Evolutionary conservation across 176 grass and related monocot genomes (phyloP).

Genomic region (Stipa capillata): DNA sequence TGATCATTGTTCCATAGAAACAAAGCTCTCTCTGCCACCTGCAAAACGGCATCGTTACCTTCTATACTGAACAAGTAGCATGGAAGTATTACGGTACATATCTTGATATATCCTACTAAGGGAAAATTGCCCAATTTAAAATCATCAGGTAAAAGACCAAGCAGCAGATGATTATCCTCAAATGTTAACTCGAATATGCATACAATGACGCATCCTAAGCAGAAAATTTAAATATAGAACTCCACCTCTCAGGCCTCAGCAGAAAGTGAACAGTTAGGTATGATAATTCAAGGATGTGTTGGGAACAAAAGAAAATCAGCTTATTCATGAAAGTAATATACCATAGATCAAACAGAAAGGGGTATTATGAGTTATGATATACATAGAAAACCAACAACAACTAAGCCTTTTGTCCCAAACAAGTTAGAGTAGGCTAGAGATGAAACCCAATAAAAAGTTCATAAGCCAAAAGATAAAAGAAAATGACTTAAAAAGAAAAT

Average conservation of each 20-base stretch:
- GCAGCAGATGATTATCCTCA: not conserved
- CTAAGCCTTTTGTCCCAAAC: too few relatives aligned
- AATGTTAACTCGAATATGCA: not conserved
- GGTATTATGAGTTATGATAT: not conserved
- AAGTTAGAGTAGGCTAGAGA: too few relatives aligned
- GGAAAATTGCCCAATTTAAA: not conserved
- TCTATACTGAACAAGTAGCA: not conserved
- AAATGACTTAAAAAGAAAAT: too few relatives aligned
- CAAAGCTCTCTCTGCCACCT: conserved; percentile 63
- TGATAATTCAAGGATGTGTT: not conserved
- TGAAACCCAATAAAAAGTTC: too few relatives aligned
- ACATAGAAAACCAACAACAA: too few relatives aligned
- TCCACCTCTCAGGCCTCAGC: not conserved
- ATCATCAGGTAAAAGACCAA: not conserved
- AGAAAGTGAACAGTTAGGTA: not conserved
- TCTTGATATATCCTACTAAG: not conserved
- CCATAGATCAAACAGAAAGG: not conserved
- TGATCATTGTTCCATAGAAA: conserved; percentile 73
- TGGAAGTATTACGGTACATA: not conserved
- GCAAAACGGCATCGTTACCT: not conserved
- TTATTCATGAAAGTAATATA: not conserved
- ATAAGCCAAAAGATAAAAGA: too few relatives aligned
- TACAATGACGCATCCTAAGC: not conserved
- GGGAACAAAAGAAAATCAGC: not conserved
- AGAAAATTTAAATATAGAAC: not conserved